Conservation (phyloP, 306 rosid genomes). For the Vigna radiata region DNA sequence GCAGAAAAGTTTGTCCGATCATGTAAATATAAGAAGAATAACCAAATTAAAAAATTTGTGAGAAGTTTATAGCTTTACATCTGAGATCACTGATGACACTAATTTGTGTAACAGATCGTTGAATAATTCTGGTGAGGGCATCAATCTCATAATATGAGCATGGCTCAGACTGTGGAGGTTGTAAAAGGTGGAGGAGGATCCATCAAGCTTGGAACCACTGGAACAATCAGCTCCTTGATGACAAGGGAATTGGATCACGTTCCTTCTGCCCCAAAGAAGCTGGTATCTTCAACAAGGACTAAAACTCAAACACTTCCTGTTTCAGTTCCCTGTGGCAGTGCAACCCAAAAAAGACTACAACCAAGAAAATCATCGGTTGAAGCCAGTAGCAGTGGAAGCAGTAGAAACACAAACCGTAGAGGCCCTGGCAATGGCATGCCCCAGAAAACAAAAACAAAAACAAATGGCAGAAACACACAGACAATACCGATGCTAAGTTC, state of each 20-base stretch:
- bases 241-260: conserved; percentile 82
- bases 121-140: conserved; percentile 47
- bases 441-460: conserved; percentile 60
- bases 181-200: conserved; percentile 86
- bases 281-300: conserved; percentile 60
- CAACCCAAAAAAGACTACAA: conserved; percentile 61
- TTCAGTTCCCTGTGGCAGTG: conserved; percentile 54
- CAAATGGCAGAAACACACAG: conserved; percentile 59
- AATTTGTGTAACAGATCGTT: conserved; percentile 51
- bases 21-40: not conserved
- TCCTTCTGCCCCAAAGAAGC: conserved; percentile 58
- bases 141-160: conserved; percentile 45
- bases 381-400: conserved; percentile 71
- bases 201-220: conserved; percentile 82
- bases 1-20: not conserved
- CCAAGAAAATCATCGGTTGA: conserved; percentile 68
- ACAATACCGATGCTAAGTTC: conserved; percentile 76
- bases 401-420: conserved; percentile 47
- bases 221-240: conserved; percentile 83
- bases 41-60: not conserved
- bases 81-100: conserved; percentile 43
- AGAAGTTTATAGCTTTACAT: conserved; percentile 41
- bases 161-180: conserved; percentile 78
- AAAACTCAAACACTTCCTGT: conserved; percentile 56
- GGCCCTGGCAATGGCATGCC: conserved; percentile 49